Evolutionary conservation across 257 asterid species (phyloP), one percentile per base, ranked within the genome.

Genomic region (Nyctanthes arbortristis): DNA sequence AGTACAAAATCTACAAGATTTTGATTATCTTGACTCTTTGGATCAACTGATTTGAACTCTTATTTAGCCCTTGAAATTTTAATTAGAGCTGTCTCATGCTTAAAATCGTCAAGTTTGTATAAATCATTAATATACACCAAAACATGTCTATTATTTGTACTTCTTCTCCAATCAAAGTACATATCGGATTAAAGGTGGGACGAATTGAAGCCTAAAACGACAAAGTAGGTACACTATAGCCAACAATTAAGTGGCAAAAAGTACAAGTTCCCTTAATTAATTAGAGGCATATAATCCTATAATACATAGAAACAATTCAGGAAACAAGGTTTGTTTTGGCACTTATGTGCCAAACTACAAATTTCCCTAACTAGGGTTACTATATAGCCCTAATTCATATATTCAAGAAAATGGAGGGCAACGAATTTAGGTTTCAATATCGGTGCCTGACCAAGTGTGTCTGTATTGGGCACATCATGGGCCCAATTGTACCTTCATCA

Each of bases 401-500:
- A n/a, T n/a, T n/a, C n/a, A n/a, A n/a, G n/a, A n/a, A n/a, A n/a
- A n/a, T n/a, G n/a, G n/a, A n/a, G n/a, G n/a, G n/a, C n/a, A n/a
- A n/a, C n/a, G n/a, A 49, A 20, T 20, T 47, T 49, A 20, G 28
- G 57, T 25, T 49, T n/a, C n/a, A n/a, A n/a, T 27, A 47, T 18
- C 20, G 28, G 29, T 63, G 69, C 13, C 37, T 66, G n/a, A n/a
- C 67, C 27, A 12, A 25, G 10, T 66, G 65, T 67, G 66, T 40
- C 24, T 56, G 10, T 33, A 71, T 52, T 36, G 40, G 40, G 32
- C 66, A 45, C 30, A 56, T 1, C n/a, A 62, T 67, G 31, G 77
- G 69, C n/a, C 81, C 77, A 60, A 59, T 35, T 52, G 56, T 33
- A 14, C 37, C 37, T 45, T 49, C 12, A 45, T 45, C 57, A 49